Base-by-base conservation (phyloP, 2,329 filamentous ascomycete species). In the Juglanconis sp. region DNA sequence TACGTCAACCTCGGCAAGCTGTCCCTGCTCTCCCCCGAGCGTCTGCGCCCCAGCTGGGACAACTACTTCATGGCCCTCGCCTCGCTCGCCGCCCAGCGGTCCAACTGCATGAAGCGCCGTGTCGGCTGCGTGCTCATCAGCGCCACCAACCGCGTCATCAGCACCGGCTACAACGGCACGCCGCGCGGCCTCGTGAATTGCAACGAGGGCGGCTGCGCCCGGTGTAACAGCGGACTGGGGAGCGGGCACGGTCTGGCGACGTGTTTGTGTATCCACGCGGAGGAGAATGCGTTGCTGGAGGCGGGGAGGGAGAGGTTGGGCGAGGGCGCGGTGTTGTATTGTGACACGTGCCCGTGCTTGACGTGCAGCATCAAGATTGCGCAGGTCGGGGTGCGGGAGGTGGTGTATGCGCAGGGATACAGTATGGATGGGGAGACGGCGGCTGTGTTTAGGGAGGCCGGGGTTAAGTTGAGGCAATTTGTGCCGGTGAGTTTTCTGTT, bases 321-420 rank as follows among this genome's bases (percentile, higher is more conserved):
- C 24, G 89, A 91, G 58, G 90, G 88, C 4, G 86, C 90, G 42
- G 90, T 92, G 53, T 78, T 99, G 32, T 99, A 97, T 76, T 97
- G 93, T 75, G 91, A 97, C 72, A 97, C 93, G 66, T 99, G 95
- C 74, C 95, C 95, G 4, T 99, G 95, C 72, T 79, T 99, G 73
- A 99, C 95, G 2, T 99, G 95, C 75, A 96, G 92, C 69, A 96
- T 99, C 79, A 99, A 99, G 79, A 98, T 99, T 70, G 91, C 92
- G 30, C 95, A 99, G 77, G 92, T 98, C 7, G 95, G 95, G 17
- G 96, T 99, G 66, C 87, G 85, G 47, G 95, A 99, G 79, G 95
- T 99, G 13, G 93, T 99, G 13, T 99, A 96, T 70, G 93, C 87
- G 65, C 89, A 96, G 71, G 87, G 90, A 32, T 99, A 99, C 73